Conservation (phyloP, 2,329 filamentous ascomycete species). For the Didymella lethalis region DNA sequence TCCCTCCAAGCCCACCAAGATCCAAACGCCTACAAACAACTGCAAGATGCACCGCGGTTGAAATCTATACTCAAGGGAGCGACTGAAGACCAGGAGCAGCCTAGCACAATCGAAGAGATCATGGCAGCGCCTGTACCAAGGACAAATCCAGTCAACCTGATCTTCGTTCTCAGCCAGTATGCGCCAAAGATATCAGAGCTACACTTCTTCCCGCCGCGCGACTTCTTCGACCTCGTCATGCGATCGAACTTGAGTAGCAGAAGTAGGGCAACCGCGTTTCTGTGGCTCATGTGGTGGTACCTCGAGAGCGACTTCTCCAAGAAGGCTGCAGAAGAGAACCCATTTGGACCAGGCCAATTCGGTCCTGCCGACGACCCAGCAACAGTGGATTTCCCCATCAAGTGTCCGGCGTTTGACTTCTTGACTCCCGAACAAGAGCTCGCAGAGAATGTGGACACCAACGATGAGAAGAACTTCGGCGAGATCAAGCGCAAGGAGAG, state of each 20-base stretch:
- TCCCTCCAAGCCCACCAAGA: constrained; percentile 95
- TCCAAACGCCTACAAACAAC: constrained; percentile 93
- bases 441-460: constrained; percentile 76
- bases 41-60: constrained; percentile 92
- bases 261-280: constrained; percentile 84
- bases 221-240: constrained; percentile 98
- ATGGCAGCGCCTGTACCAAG: constrained; percentile 73
- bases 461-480: constrained; percentile 74
- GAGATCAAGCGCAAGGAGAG: constrained; percentile 76
- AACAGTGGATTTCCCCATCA: constrained; percentile 58
- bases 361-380: constrained; percentile 45
- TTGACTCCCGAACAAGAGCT: constrained; percentile 72
- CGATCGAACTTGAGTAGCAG: constrained; percentile 80
- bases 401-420: constrained; percentile 70
- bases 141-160: constrained; percentile 96
- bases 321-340: constrained; percentile 87
- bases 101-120: constrained; percentile 82
- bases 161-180: constrained; percentile 91
- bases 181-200: constrained; percentile 91
- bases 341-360: constrained; percentile 72
- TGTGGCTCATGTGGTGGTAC: constrained; percentile 99
- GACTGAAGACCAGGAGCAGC: constrained; percentile 88
- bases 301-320: constrained; percentile 93
- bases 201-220: constrained; percentile 83
- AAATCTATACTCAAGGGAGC: constrained; percentile 98